Evolutionary conservation across 352 stramenopile genomes (phyloP), one percentile per base, ranked within the genome.

Genomic region (Phytophthora hybrid): DNA sequence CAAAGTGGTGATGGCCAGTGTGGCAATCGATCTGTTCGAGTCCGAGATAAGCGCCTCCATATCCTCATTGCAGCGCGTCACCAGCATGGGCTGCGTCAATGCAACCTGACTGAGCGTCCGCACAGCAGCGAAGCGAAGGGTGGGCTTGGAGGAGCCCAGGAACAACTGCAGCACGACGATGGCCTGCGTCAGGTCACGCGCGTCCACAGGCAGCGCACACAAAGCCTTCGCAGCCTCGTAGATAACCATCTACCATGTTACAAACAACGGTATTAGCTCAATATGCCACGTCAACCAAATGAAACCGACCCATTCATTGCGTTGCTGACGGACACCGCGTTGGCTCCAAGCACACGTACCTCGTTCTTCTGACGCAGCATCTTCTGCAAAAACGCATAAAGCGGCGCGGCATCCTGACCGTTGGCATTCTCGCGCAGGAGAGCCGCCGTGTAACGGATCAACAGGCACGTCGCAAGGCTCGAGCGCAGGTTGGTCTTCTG

Each of bases 41-140:
- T 99, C 98, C 18, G 87, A 88, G 72, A 99, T 98, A 37, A 99
- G 87, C 11, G 89, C 83, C 77, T 99, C 98, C 87, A 99, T 96
- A 76, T 99, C 98, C 65, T 99, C 94, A 78, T 99, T 99, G 83
- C 97, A 99, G 69, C 98, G 98, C 31, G 96, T 96, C 3, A 99
- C 97, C 54, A 98, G 83, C 72, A 98, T 91, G 1, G 98, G 98
- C 67, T 99, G 92, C 18, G 85, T 95, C 29, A 95, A 66, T 16
- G 94, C 92, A 46, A 98, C 88, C 23, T 98, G 86, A 71, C 92
- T 98, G 11, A 99, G 84, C 16, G 96, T 99, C 56, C 97, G 91
- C 72, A 99, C 98, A 10, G 98, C 96, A 29, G 98, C 97, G 78
- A 99, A 99, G 39, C 97, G 93, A 18, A 98, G 87, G 5, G 97